phyloP scores from a whole-genome alignment of 257 asterid genomes.

The Lavandula angustifolia region DNA sequence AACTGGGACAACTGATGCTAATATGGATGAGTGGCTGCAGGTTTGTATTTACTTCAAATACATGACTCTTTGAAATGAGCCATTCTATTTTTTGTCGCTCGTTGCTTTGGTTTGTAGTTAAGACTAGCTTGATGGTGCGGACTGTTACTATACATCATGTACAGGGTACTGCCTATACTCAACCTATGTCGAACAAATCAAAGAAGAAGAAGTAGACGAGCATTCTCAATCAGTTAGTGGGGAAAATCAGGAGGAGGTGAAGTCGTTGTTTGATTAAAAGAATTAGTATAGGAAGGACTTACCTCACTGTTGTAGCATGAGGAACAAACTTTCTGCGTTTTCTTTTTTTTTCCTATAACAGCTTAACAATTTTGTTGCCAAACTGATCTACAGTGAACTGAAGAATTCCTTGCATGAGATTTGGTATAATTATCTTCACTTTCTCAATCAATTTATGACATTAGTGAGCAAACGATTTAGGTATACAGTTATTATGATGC shows the following conservation, averaged over 20 bases:
- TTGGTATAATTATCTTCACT: too few relatives aligned
- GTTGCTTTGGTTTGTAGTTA: neutral
- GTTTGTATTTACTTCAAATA: slow-evolving; percentile 42
- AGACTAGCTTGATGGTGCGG: neutral
- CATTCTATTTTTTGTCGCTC: neutral
- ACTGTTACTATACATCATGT: slow-evolving; percentile 13
- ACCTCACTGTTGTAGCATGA: slow-evolving; percentile 35
- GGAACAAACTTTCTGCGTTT: too few relatives aligned
- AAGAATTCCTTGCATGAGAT: too few relatives aligned
- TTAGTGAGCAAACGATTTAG: too few relatives aligned
- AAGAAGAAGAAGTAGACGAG: slow-evolving; percentile 83
- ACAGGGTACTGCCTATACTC: slow-evolving; percentile 86
- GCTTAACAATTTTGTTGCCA: too few relatives aligned
- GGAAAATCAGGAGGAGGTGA: slow-evolving; percentile 31
- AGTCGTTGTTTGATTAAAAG: slow-evolving; percentile 23
- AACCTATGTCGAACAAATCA: slow-evolving; percentile 57
- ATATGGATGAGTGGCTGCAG: slow-evolving; percentile 94
- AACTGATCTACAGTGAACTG: too few relatives aligned
- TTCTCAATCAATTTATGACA: too few relatives aligned
- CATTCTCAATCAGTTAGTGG: slow-evolving; percentile 23
- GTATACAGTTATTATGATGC: too few relatives aligned
- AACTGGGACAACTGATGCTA: slow-evolving; percentile 80
- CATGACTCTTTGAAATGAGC: neutral
- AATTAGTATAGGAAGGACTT: slow-evolving; percentile 32
- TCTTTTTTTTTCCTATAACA: too few relatives aligned